A percentile compares a stretch with the other conserved stretches of the same genome.
Conservation (phyloP, 352 stramenopile genomes). For the Globisporangium irregulare region DNA sequence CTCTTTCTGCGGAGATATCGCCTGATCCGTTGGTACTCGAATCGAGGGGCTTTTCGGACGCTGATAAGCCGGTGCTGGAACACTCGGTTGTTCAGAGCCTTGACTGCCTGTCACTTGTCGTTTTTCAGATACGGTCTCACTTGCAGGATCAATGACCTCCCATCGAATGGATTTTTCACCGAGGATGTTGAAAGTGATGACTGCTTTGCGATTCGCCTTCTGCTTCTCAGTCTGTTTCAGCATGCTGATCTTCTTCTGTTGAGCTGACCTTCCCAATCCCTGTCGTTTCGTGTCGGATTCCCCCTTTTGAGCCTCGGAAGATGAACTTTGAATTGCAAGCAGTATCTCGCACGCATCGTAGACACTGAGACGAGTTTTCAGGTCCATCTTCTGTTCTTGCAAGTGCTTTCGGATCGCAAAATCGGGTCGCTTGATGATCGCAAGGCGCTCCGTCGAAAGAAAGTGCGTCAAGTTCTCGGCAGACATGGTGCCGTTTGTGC, state of each 20-base stretch:
- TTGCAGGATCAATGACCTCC: slow-evolving; percentile 18
- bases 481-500: slow-evolving; percentile 34
- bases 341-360: slow-evolving; percentile 30
- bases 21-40: slow-evolving; percentile 12
- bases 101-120: slow-evolving; percentile 7
- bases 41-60: slow-evolving; percentile 9
- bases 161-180: slow-evolving; percentile 65
- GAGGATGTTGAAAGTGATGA: slow-evolving; percentile 65
- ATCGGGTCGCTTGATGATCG: slow-evolving; percentile 24
- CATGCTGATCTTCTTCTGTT: slow-evolving; percentile 2
- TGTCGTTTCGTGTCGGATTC: slow-evolving; percentile 12
- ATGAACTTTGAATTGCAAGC: slow-evolving; percentile 8
- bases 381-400: slow-evolving; percentile 26
- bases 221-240: slow-evolving; percentile 27
- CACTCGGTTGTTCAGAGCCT: background rate
- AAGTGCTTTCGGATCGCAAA: slow-evolving; percentile 35
- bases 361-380: slow-evolving; percentile 23
- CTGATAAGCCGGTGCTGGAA: background rate
- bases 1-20: background rate
- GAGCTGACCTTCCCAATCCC: background rate
- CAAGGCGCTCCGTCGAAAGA: slow-evolving; percentile 32
- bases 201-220: slow-evolving; percentile 26
- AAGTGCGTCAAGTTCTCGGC: slow-evolving; percentile 39
- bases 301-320: slow-evolving; percentile 12
- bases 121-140: background rate